Evolutionary conservation across 768 basidiomycete genomes (phyloP).

Genomic region (Kwoniella shandongensis): DNA sequence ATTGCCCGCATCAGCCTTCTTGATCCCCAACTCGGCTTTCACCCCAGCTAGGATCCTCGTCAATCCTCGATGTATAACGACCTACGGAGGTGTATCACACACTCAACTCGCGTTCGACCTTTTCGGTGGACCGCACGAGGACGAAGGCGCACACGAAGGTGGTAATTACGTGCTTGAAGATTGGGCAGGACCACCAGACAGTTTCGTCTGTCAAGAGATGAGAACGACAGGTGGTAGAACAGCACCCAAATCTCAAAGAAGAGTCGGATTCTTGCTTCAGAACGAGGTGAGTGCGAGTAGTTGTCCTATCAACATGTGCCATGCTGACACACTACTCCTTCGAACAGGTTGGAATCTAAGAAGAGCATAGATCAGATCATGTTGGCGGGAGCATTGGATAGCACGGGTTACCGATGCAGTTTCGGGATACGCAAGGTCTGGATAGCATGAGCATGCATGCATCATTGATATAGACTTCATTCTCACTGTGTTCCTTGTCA

Average conservation of each 20-base stretch:
- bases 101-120: conserved; percentile 92
- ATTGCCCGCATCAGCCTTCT: conserved; percentile 53
- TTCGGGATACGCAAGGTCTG: too few species aligned
- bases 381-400: too few species aligned
- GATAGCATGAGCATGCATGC: too few species aligned
- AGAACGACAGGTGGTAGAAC: conserved; percentile 56
- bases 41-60: conserved; percentile 84
- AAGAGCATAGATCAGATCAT: too few species aligned
- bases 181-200: conserved; percentile 95
- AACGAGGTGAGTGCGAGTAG: conserved; percentile 54
- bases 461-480: too few species aligned
- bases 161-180: conserved; percentile 83
- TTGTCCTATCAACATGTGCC: too few species aligned
- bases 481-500: too few species aligned
- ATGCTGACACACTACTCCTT: too few species aligned
- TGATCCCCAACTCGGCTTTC: conserved; percentile 84
- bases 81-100: conserved; percentile 95
- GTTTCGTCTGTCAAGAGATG: conserved; percentile 94
- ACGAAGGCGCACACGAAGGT: conserved; percentile 56
- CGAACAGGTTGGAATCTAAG: conserved; percentile 1
- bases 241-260: conserved; percentile 53
- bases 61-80: conserved; percentile 94
- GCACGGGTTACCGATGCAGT: too few species aligned
- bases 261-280: conserved; percentile 54
- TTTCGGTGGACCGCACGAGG: conserved; percentile 75